phyloP scores from a whole-genome alignment of 1,139 yeast genomes.

The Suzukiozyma palmioleophila region DNA sequence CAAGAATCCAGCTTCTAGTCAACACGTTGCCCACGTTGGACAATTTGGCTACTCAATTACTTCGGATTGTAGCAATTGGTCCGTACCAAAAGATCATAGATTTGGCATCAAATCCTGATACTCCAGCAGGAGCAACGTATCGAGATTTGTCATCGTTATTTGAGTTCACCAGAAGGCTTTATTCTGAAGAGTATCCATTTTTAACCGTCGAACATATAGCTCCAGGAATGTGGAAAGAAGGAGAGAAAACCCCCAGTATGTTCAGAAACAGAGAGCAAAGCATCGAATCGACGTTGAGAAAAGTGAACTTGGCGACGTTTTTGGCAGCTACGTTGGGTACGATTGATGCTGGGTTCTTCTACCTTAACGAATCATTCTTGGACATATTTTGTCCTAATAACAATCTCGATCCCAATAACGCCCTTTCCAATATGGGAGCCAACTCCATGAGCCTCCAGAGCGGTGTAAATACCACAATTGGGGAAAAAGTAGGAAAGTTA shows the following conservation, averaged over 20 bases:
- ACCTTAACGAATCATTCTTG: conserved; percentile 75
- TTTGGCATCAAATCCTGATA: conserved; percentile 67
- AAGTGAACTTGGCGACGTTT: conserved; percentile 84
- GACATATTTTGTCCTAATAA: conserved; percentile 76
- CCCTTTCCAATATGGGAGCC: conserved; percentile 36
- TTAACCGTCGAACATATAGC: conserved; percentile 57
- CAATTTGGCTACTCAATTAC: conserved; percentile 68
- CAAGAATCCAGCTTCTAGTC: conserved; percentile 56
- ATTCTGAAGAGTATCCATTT: conserved; percentile 65
- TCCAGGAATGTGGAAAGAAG: conserved; percentile 65
- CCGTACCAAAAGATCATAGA: conserved; percentile 73
- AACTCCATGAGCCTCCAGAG: conserved; percentile 34
- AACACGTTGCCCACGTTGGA: conserved; percentile 71
- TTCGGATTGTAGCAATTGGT: conserved; percentile 62
- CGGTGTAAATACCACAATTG: conserved; percentile 33
- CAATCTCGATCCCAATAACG: conserved; percentile 38
- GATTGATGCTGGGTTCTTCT: conserved; percentile 81
- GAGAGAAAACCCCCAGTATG: conserved; percentile 54
- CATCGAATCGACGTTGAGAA: conserved; percentile 66
- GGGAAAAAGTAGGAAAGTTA: conserved; percentile 50
- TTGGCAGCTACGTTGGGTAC: conserved; percentile 80
- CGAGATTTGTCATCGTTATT: conserved; percentile 69
- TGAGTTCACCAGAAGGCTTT: conserved; percentile 64
- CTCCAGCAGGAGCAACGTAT: conserved; percentile 71
- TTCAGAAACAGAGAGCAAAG: conserved; percentile 60